These are phyloP conservation scores for Monosporascus sp. DNA, from an alignment of 2,329 filamentous ascomycete species.

Conservation along the genomic window DNA sequence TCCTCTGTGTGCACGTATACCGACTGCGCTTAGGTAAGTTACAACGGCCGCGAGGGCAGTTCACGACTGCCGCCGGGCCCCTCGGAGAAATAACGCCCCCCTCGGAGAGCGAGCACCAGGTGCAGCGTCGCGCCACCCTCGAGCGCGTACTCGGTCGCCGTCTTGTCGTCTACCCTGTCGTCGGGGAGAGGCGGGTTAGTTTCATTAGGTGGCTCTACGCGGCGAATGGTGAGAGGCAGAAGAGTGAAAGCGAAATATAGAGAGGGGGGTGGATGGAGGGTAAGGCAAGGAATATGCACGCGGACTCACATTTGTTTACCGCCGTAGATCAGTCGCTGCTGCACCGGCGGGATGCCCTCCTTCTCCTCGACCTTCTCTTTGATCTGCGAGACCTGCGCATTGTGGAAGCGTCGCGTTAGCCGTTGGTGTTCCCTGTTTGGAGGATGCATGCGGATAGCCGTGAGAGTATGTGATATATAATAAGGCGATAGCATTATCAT, in stretches of 20 bases:
- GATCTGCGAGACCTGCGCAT: slow-evolving; percentile 75
- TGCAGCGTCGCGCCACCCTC: slow-evolving; percentile 91
- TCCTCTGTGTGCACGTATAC: no score
- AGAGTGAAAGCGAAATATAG: not conserved
- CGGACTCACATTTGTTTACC: slow-evolving; percentile 88
- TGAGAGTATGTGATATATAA: not conserved
- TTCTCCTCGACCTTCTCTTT: slow-evolving; percentile 99
- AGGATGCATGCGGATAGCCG: not conserved
- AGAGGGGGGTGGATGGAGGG: not conserved
- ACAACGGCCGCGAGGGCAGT: not conserved
- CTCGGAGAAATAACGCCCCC: slow-evolving; percentile 45
- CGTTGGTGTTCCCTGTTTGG: not conserved
- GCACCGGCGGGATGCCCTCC: slow-evolving; percentile 93
- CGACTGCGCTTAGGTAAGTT: no score
- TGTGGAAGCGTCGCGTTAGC: not conserved
- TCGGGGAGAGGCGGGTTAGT: not conserved
- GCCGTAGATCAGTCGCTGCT: slow-evolving; percentile 92
- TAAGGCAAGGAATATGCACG: not conserved
- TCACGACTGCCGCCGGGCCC: slow-evolving; percentile 1
- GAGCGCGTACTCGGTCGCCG: slow-evolving; percentile 82
- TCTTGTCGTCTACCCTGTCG: slow-evolving; percentile 87
- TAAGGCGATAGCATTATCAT: not conserved
- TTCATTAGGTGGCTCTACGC: not conserved
- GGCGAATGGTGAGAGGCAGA: not conserved
- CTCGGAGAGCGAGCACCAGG: slow-evolving; percentile 88